Evolutionary conservation across 1,139 yeast species (phyloP), one percentile per base, ranked within the genome.

Genomic region (Scheffersomyces stambukii): DNA sequence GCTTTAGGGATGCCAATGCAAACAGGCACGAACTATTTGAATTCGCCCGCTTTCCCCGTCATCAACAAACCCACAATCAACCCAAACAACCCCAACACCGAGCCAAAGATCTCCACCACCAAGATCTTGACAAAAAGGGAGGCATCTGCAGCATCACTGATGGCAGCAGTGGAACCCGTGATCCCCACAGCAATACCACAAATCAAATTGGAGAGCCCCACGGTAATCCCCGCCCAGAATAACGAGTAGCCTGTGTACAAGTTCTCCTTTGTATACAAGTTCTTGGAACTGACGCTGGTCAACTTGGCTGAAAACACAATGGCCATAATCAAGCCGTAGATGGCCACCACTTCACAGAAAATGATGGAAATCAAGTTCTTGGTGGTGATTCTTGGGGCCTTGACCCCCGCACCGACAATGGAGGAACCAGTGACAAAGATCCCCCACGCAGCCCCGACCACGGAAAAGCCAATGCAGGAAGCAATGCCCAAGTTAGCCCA

Each of bases 401-500:
- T 85, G 38, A 93, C 96, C 64, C 98, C 98, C 4, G 98, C 98
- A 44, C 99, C 99, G 38, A 93, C 64, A 45, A 93, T 85, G 23
- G 96, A 79, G 2, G 96, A 72, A 23, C 99, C 99, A 1, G 97
- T 91, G 38, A 93, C 76, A 57, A 91, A 93, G 43, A 93, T 93
- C 41, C 99, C 99, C 97, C 98, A 91, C 8, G 98, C 98, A 12
- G 98, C 98, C 24, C 98, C 99, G 26, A 89, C 82, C 12, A 93
- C 97, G 32, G 94, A 81, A 38, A 93, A 71, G 9, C 98, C 97
- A 47, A 93, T 88, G 60, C 98, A 91, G 33, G 79, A 60, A n/a
- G 83, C 81, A 42, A 93, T 86, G 33, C 99, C 99, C 42, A 88
- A 61, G 42, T 77, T 75, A 13, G 97, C 96, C 98, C 98, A 93